Evolutionary conservation across 2,329 filamentous ascomycete genomes (phyloP).

Genomic region (Cladosporium velox): DNA sequence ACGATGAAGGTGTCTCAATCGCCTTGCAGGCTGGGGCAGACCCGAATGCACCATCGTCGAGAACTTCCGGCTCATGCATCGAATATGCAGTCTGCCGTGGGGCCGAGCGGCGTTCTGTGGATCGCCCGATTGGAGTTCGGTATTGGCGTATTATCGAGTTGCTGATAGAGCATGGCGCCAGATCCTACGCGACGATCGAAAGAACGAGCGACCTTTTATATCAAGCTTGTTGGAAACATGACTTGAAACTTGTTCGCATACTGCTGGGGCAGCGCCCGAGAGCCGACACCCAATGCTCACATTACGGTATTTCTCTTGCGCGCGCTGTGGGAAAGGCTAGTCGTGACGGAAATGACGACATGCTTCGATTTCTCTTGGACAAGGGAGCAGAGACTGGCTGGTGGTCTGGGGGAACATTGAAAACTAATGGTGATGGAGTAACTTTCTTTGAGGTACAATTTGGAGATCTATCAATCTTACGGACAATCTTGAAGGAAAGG

Average conservation of each 20-base stretch:
- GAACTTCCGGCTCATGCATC: not conserved
- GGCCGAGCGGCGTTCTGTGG: no score
- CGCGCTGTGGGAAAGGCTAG: not conserved
- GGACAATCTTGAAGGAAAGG: no score
- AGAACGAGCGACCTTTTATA: not conserved
- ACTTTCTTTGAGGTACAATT: not conserved
- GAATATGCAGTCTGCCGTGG: not conserved
- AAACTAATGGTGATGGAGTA: not conserved
- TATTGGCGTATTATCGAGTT: not conserved
- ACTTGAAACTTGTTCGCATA: not conserved
- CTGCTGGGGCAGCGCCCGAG: not conserved
- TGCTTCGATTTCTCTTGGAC: not conserved
- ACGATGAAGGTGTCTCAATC: not conserved
- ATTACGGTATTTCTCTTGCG: not conserved
- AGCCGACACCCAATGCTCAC: not conserved
- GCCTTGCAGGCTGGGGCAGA: not conserved
- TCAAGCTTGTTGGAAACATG: not conserved
- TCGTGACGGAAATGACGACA: not conserved
- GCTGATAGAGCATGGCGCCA: not conserved
- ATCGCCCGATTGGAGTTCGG: no score
- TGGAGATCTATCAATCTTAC: not conserved
- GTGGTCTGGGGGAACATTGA: not conserved
- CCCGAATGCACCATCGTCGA: not conserved
- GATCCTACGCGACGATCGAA: not conserved
- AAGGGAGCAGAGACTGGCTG: not conserved